Evolutionary conservation across 2,329 filamentous ascomycete species (phyloP), one percentile per base, ranked within the genome.

Genomic region (Bipolaris zeicola): DNA sequence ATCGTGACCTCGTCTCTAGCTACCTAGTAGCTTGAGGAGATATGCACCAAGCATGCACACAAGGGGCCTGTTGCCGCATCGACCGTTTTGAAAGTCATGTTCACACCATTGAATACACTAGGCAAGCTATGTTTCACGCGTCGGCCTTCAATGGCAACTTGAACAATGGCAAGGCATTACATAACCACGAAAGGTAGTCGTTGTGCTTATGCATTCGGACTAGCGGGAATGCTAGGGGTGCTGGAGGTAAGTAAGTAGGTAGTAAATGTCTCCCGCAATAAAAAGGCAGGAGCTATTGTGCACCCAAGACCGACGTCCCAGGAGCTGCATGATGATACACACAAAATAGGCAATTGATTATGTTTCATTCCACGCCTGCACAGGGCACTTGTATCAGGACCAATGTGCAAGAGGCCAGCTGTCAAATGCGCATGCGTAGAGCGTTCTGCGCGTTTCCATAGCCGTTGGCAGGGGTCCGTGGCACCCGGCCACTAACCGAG

Each of bases 341-440:
- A n/a, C 18, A 26, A 1, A 42, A 28, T 28, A 20, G 42, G 43
- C 1, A 38, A 37, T 39, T 31, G 10, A 31, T 31, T n/a, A 7
- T 6, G 39, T 26, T 42, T n/a, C 39, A 18, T 28, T 36, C 7
- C 13, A 18, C 13, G 2, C 14, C n/a, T 41, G 26, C 28, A 41
- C 41, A 55, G 42, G 38, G 39, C 26, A 16, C 41, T 37, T 41
- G 46, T 42, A 31, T 28, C 44, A 18, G 26, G 16, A 11, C 51
- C 52, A 43, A 39, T 22, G 41, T 34, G 36, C 37, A 52, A 62
- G 46, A 59, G 61, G 66, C 66, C 66, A 68, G 65, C 54, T 69
- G 66, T 60, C 66, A 60, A 22, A 34, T 55, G 39, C 34, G 50
- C 59, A 57, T 55, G 39, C 34, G 50, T 59, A 57, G 58, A 55